Base-by-base conservation (phyloP, 441 rosid genomes). In the Gossypium laxum region DNA sequence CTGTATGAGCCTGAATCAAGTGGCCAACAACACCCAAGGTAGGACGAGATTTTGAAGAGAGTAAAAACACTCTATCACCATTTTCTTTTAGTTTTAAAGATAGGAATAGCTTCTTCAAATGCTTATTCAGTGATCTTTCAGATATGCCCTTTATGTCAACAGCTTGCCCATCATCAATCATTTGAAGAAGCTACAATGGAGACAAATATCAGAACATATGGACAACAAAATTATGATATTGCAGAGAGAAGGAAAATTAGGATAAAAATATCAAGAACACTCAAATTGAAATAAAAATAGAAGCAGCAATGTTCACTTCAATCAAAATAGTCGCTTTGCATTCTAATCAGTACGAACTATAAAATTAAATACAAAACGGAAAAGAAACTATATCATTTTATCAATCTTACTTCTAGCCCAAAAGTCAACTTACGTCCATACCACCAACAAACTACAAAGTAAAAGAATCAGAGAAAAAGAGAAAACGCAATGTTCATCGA, bases 91-190 rank as follows among this genome's bases (percentile, higher is more conserved):
- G 85, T 60, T 82, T 81, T 67, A 91, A 80, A 11, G 95, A 83
- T 18, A 74, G 17, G 76, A 91, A 93, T 62, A 93, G 80, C 88
- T 79, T 87, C 82, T 83, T 89, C 80, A 93, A 76, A 80, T 85
- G 83, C 77, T 81, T 85, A 68, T 74, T 77, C 79, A 91, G 77
- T 65, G 87, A 64, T 63, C 68, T 90, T 72, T 93, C 95, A 1
- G 90, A 83, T 61, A 93, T 85, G 32, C 90, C 97, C 78, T 85
- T 85, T 64, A 91, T 83, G 81, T 90, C 93, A 78, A 93, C 98
- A 55, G 93, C 97, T 87, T 91, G 97, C 50, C 98, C 98, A 66
- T 74, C 86, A 76, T 93, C 96, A 56, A 93, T 85, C 97, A 91
- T 91, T 81, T 82, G 84, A 74, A 88, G 84, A 73, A 93, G 94